Conservation (phyloP, 805 yeast genomes). For the Cyberlindnera galapagoensis region DNA sequence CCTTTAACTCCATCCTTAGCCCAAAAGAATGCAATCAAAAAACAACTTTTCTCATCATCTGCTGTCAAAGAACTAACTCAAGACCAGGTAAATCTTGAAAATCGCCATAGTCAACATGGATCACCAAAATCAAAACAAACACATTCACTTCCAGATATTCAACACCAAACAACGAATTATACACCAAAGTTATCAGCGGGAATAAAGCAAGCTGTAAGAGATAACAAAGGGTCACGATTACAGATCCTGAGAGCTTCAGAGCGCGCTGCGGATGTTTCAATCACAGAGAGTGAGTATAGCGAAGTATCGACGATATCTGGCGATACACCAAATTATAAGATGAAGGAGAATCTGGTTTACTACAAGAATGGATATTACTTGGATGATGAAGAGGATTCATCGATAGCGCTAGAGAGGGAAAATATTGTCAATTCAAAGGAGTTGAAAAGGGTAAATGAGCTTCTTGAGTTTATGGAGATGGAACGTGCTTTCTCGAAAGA, state of each 20-base stretch:
- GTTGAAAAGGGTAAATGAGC: conserved; percentile 13
- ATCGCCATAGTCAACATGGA: conserved; percentile 6
- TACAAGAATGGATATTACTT: conserved; percentile 24
- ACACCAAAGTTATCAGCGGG: conserved; percentile 23
- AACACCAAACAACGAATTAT: conserved; percentile 1
- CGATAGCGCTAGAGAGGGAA: conserved; percentile 18
- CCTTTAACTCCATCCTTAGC: conserved; percentile 24
- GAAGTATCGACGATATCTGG: conserved; percentile 22
- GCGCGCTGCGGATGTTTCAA: conserved; percentile 7
- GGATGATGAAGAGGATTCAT: conserved; percentile 18
- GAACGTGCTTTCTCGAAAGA: conserved; percentile 15
- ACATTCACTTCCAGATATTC: conserved; percentile 1
- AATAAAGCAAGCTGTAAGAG: conserved; percentile 22
- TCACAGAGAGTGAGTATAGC: conserved; percentile 22
- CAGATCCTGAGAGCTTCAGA: conserved; percentile 14
- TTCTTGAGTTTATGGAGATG: conserved; percentile 19
- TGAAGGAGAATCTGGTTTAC: conserved; percentile 17
- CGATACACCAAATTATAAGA: conserved; percentile 23
- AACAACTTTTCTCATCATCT: conserved; percentile 6
- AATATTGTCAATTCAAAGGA: conserved; percentile 17
- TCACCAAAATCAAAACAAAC: conserved; percentile 17
- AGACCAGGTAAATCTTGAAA: background rate
- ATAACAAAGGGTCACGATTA: conserved; percentile 19
- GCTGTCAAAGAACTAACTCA: background rate
- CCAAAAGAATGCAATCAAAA: conserved; percentile 20